Evolutionary conservation across 2,329 filamentous ascomycete genomes (phyloP), one percentile per base, ranked within the genome.

Genomic region (Coniochaeta hoffmannii): DNA sequence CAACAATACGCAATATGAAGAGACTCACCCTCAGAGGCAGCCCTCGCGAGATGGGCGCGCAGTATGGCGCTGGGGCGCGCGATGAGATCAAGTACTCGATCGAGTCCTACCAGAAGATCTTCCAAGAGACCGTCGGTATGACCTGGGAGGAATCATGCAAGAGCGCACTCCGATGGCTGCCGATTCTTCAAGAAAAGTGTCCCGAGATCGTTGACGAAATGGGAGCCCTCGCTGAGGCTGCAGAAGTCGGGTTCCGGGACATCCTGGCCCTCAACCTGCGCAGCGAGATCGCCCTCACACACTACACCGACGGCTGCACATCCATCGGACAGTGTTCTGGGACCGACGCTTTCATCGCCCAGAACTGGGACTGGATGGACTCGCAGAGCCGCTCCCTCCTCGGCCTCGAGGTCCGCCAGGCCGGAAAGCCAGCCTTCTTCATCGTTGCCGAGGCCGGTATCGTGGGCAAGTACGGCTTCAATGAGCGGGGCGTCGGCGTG

Each of bases 401-500:
- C 50, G 61, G 77, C 28, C 72, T 76, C 17, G 73, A 73, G 35
- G 76, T 82, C 51, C 63, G 65, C 1, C 74, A 76, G 50, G 59
- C 64, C 0, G 62, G 57, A 5, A 75, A 75, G 24, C 79, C 80
- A 0, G 68, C 68, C 1, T 76, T 84, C 56, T 66, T 76, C 15
- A 82, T 81, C 71, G 70, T 84, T 30, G 83, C 80, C 0, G 81
- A 84, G 51, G 73, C 76, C 0, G 81, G 81, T 15, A 74, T 85
- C 19, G 76, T 87, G 30, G 83, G 81, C 11, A 87, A 87, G 65
- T 85, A 86, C 24, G 84, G 84, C 0, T 73, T 86, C 60, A 87
- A 87, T 62, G 72, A 70, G n/a, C 63, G 65, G 0, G 81, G 82
- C 1, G 79, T 87, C 0, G 83, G 82, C 0, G 77, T 78, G 0